phyloP scores from a whole-genome alignment of 2,329 filamentous ascomycete genomes.

The Aspergillus cejpii region DNA sequence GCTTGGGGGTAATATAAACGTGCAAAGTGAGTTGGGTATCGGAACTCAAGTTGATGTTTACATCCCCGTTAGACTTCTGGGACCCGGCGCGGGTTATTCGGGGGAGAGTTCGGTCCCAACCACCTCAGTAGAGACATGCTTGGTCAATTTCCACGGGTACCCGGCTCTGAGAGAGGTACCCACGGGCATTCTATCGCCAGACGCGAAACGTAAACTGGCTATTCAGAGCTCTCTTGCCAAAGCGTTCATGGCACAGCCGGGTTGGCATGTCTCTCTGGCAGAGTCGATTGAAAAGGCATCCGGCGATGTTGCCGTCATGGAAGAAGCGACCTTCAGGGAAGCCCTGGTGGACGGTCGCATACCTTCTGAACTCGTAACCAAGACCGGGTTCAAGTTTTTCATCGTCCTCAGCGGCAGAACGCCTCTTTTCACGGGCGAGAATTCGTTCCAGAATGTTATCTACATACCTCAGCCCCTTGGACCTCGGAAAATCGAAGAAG shows the following conservation, averaged over 20 bases:
- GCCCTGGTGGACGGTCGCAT: slow-evolving; percentile 3
- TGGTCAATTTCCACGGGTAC: slow-evolving; percentile 23
- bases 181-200: slow-evolving; percentile 21
- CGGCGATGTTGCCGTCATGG: slow-evolving; percentile 22
- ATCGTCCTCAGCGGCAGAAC: slow-evolving; percentile 15
- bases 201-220: slow-evolving; percentile 24
- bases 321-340: slow-evolving; percentile 15
- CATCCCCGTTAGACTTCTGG: slow-evolving; percentile 15
- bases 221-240: slow-evolving; percentile 21
- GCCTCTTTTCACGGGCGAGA: background rate
- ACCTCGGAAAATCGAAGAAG: background rate
- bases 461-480: slow-evolving; percentile 13
- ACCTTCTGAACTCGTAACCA: background rate
- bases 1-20: slow-evolving; percentile 50
- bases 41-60: slow-evolving; percentile 22
- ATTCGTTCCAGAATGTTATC: slow-evolving; percentile 6
- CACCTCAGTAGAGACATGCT: slow-evolving; percentile 6
- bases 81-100: background rate
- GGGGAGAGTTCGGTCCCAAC: background rate
- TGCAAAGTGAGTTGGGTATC: slow-evolving; percentile 36
- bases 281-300: slow-evolving; percentile 16
- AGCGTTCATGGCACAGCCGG: slow-evolving; percentile 13
- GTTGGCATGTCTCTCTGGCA: slow-evolving; percentile 17
- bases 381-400: slow-evolving; percentile 14
- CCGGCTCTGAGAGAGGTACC: slow-evolving; percentile 23